Evolutionary conservation across 805 yeast species (phyloP).

Genomic region (Blastobotrys mokoenaii): DNA sequence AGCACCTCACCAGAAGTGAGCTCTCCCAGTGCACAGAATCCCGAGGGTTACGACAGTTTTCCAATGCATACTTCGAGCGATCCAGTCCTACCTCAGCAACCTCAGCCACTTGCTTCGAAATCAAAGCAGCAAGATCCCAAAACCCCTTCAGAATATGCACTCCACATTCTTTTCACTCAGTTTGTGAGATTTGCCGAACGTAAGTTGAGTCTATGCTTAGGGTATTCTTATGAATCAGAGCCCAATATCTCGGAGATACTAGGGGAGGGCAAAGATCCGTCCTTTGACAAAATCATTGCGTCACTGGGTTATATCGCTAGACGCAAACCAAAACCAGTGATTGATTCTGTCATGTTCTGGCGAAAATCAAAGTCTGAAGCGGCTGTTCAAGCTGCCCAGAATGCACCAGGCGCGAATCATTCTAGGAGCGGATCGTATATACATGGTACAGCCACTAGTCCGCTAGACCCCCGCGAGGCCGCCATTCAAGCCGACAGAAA

Average conservation of each 20-base stretch:
- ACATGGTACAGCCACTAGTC: not conserved
- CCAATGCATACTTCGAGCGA: conserved; percentile 1
- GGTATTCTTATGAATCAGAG: conserved; percentile 52
- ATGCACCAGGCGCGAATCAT: conserved; percentile 33
- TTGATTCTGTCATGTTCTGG: conserved; percentile 98
- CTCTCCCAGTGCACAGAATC: not conserved
- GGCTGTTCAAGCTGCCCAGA: conserved; percentile 54
- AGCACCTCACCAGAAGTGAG: not conserved
- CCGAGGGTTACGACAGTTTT: not conserved
- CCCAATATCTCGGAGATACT: conserved; percentile 72
- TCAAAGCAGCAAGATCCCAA: conserved; percentile 15
- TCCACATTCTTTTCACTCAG: conserved; percentile 87
- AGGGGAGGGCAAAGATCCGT: conserved; percentile 78
- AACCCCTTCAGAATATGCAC: conserved; percentile 63
- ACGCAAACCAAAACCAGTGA: conserved; percentile 86
- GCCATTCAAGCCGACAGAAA: conserved; percentile 82
- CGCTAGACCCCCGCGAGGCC: conserved; percentile 32
- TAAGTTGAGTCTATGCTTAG: conserved; percentile 65
- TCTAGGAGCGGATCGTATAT: conserved; percentile 6
- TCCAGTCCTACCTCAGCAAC: conserved; percentile 6
- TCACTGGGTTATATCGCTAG: conserved; percentile 88
- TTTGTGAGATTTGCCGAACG: conserved; percentile 91
- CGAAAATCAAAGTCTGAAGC: conserved; percentile 86
- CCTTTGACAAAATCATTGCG: conserved; percentile 75
- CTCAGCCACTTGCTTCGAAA: not conserved